Evolutionary conservation across 306 rosid genomes (phyloP), one percentile per base, ranked within the genome.

Genomic region (Cicer chorassanicum): DNA sequence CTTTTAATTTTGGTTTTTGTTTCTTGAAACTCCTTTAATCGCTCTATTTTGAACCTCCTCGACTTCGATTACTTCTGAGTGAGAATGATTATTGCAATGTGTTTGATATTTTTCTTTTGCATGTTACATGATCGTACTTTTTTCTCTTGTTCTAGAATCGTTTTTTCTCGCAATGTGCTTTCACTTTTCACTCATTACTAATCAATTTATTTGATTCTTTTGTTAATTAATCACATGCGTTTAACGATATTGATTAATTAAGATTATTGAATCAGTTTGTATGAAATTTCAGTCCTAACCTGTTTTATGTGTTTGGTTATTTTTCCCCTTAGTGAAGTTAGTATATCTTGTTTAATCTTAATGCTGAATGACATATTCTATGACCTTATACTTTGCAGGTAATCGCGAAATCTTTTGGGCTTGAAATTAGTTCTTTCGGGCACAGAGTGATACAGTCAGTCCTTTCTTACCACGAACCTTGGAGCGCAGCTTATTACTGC

Each of bases 81-180:
- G 49, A 44, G 38, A n/a, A 42, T 4, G 15, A 8, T 18, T 41
- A 14, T 67, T 45, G 18, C 54, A 24, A 69, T 68, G 74, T 74
- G 84, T 81, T 36, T 84, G 78, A 34, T 16, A 59, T 14, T 42
- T 65, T 61, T 74, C 63, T 29, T 29, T 29, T 66, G 82, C 81
- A 83, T 70, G 89, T 82, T 81, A 78, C 85, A 74, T 74, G 87
- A 84, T 86, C 78, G 59, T 78, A 59, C 70, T 29, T 29, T 69
- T 69, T 63, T 51, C 13, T 55, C 59, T 29, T 57, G 39, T 80
- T 81, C 45, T 19, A 41, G 66, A 73, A 54, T 65, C 41, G 50
- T 48, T 64, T 57, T 85, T 62, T 29, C 36, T 34, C 51, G 71
- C 88, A 90, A 86, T 90, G 96, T 78, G 83, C 81, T 48, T 88